Conservation (phyloP, 345 rosid genomes). For the Populus tremula region DNA sequence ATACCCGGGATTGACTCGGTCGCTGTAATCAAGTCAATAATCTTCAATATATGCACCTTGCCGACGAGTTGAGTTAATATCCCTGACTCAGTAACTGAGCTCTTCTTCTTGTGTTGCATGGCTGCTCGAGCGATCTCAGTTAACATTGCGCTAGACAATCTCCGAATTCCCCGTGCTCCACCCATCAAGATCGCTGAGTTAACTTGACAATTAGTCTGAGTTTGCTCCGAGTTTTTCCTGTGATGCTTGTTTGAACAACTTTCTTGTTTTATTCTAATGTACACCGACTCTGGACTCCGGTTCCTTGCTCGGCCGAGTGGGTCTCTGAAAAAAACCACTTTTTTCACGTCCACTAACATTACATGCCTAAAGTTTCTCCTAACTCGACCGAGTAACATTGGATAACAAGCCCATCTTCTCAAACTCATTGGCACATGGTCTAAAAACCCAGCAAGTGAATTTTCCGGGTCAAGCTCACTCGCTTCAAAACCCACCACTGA, state of each 20-base stretch:
- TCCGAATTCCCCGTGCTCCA: conserved; percentile 46
- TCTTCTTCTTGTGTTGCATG: conserved; percentile 59
- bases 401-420: conserved; percentile 85
- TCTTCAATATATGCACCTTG: conserved; percentile 44
- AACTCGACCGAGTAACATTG: conserved; percentile 82
- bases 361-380: conserved; percentile 74
- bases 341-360: conserved; percentile 57
- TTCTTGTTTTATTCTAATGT: conserved; percentile 34
- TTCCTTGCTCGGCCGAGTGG: conserved; percentile 64
- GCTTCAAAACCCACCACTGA: conserved; percentile 77
- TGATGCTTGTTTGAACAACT: conserved; percentile 18
- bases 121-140: conserved; percentile 67
- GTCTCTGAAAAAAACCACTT: conserved; percentile 52
- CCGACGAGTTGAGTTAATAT: conserved; percentile 67
- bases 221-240: conserved; percentile 40
- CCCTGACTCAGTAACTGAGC: conserved; percentile 45
- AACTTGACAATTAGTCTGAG: conserved; percentile 24
- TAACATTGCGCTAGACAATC: conserved; percentile 58
- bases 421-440: conserved; percentile 66
- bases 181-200: conserved; percentile 68
- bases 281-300: conserved; percentile 62
- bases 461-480: conserved; percentile 82
- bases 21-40: conserved; percentile 38
- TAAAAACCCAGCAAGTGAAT: conserved; percentile 76
- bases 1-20: conserved; percentile 48